These are phyloP conservation scores for Rutstroemia sp. DNA, from an alignment of 2,329 filamentous ascomycete species.

Conservation along the genomic window DNA sequence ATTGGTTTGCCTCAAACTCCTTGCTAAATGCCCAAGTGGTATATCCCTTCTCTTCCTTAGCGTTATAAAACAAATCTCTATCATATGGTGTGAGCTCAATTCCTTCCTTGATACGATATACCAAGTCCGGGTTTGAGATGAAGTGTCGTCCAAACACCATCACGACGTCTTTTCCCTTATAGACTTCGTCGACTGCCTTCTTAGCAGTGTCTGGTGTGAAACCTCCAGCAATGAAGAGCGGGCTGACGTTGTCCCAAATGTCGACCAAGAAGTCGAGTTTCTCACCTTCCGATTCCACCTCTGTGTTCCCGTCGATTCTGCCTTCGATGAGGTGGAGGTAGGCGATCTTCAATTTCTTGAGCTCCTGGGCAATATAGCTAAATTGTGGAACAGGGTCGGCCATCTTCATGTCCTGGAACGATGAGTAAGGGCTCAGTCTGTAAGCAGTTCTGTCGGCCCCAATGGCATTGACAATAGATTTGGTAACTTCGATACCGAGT, in stretches of 20 bases:
- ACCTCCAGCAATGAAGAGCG: constrained; percentile 44
- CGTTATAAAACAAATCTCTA: constrained; percentile 32
- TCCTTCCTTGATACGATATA: constrained; percentile 34
- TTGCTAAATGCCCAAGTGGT: constrained; percentile 30
- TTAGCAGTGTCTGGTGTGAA: constrained; percentile 35
- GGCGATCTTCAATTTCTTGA: constrained; percentile 46
- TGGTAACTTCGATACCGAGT: constrained; percentile 46
- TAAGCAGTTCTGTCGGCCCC: constrained; percentile 48
- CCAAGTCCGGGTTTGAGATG: constrained; percentile 39
- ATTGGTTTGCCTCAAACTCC: constrained; percentile 22
- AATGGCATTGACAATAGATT: constrained; percentile 41
- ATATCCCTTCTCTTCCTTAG: constrained; percentile 30
- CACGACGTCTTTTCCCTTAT: constrained; percentile 29
- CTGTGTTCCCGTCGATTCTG: constrained; percentile 25
- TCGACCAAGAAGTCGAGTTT: constrained; percentile 38
- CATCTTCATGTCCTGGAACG: constrained; percentile 59
- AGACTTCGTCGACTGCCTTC: constrained; percentile 32
- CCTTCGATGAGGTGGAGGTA: constrained; percentile 58
- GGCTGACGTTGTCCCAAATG: constrained; percentile 36
- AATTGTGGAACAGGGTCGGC: constrained; percentile 57
- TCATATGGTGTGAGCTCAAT: constrained; percentile 34
- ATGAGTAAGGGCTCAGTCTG: constrained; percentile 52
- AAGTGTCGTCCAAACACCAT: constrained; percentile 39
- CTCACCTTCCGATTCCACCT: constrained; percentile 32
- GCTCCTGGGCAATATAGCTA: constrained; percentile 43